Conservation (phyloP, 2,329 filamentous ascomycete genomes). For the Nothophoma quercina region DNA sequence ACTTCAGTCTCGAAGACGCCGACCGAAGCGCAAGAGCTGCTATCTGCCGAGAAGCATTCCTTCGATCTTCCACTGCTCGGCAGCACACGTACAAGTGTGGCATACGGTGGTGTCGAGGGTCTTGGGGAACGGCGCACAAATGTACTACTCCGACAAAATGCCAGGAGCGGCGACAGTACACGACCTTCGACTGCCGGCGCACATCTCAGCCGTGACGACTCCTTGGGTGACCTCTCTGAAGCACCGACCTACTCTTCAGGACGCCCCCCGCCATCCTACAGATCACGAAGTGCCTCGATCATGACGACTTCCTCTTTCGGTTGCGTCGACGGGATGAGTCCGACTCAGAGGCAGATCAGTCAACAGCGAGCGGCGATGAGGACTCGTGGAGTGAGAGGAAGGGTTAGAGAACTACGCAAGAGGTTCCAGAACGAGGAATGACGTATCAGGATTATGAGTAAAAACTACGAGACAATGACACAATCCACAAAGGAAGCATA, state of each 20-base stretch:
- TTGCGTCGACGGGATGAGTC: slow-evolving; percentile 45
- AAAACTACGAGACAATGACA: neutral
- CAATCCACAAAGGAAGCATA: no score
- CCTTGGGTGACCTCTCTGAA: slow-evolving; percentile 43
- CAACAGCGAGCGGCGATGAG: slow-evolving; percentile 31
- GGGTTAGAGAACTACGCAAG: slow-evolving; percentile 33
- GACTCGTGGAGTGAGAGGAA: slow-evolving; percentile 35
- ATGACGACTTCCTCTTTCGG: slow-evolving; percentile 46
- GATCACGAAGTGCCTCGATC: slow-evolving; percentile 40
- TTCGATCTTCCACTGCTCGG: slow-evolving; percentile 8
- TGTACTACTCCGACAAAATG: slow-evolving; percentile 18
- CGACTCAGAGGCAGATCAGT: slow-evolving; percentile 35
- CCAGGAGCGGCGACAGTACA: slow-evolving; percentile 18
- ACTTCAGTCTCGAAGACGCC: slow-evolving; percentile 15
- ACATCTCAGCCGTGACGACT: slow-evolving; percentile 33
- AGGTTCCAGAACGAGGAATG: slow-evolving; percentile 17
- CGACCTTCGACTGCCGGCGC: slow-evolving; percentile 27
- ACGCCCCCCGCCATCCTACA: slow-evolving; percentile 44
- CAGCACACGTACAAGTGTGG: slow-evolving; percentile 21
- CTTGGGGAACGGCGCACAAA: slow-evolving; percentile 28
- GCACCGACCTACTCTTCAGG: slow-evolving; percentile 45
- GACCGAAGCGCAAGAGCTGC: slow-evolving; percentile 2
- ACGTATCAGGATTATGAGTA: neutral
- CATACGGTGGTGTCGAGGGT: slow-evolving; percentile 22
- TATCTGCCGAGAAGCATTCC: slow-evolving; percentile 5